Evolutionary conservation across 164 flowering plant genomes (phyloP), one percentile per base, ranked within the genome.

Genomic region (Santalum album): DNA sequence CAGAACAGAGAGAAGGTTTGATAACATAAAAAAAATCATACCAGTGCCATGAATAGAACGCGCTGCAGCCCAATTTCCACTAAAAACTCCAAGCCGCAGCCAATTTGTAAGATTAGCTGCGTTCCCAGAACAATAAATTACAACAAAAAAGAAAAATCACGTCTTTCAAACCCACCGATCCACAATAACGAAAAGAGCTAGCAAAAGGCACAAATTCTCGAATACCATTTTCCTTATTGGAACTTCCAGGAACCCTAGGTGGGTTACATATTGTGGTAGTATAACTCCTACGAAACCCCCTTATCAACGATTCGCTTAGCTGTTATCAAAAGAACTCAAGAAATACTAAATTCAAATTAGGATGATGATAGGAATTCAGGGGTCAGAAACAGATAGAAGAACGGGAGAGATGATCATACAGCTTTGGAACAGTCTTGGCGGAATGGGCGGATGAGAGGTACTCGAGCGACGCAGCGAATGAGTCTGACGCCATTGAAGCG

Each of bases 21-120:
- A 35, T 22, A 55, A 22, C 17, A 21, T 9, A 29, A 29, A 3
- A 4, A 29, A 29, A 22, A n/a, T 3, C 42, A 39, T 75, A 83
- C 95, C 86, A 17, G 90, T 78, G 47, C 80, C 79, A 70, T 86
- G 95, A 64, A 86, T 68, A n/a, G 68, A 65, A 52, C 90, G 65
- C 11, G 65, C 32, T 4, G 69, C 51, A 16, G 69, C 74, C 38
- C 59, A 65, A 25, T 58, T 67, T 14, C 69, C 44, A 45, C 53
- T 58, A 1, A 75, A 63, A 39, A 47, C 40, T 51, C 79, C 79
- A 36, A 68, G 27, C 23, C 49, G 59, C 49, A 62, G 49, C 61
- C 72, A 55, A 35, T 58, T 65, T 27, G 56, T 63, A 18, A 40
- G 52, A 39, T 58, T 60, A 39, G 49, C 80, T 72, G 61, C 49